Base-by-base conservation (phyloP, 78 protist species). In the Dictyostelium citrinum region DNA sequence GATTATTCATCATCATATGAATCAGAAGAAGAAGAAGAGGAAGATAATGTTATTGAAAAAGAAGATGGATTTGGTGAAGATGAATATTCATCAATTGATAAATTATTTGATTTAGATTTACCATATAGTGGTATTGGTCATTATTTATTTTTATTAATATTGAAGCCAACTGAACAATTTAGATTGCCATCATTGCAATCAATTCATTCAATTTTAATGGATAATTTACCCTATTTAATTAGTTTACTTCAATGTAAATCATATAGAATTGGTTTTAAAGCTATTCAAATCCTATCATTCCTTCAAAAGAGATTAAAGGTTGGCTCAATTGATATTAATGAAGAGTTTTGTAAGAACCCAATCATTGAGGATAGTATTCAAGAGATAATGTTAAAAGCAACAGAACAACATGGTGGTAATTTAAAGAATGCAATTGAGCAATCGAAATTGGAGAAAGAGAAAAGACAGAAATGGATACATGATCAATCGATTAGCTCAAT, bases 201-300 rank as follows among this genome's bases (percentile, higher is more conserved):
- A 12, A 72, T 84, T 27, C 31, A 49, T 7, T 78, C 81, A 3
- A 29, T 88, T n/a, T 6, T 88, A 17, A 22, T 74, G 45, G 78
- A 61, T 46, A 88, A 78, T 49, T 58, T 88, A 29, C 85, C 93
- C 5, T 88, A 88, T 67, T n/a, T 88, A 41, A 88, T 78, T 45
- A 14, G 67, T 41, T 33, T 88, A 31, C 71, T 88, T 41, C 93
- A 88, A 68, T 35, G 41, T 55, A 55, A 74, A 51, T 61, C 37
- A 5, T 86, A 78, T 31, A 76, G 39, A 46, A 31, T 68, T 45
- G 93, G 93, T 3, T 88, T 88, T 43, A 88, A 88, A 68, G 77
- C 93, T 7, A 88, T 88, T 88, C 93, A 88, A 88, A 76, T 88
- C 11, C 20, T 88, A 37, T 78, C 85, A 33, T 88, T 88, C 55